Evolutionary conservation across 192 early-diverging fungal genomes (phyloP), one percentile per base, ranked within the genome.

Genomic region (Podila clonocystis): DNA sequence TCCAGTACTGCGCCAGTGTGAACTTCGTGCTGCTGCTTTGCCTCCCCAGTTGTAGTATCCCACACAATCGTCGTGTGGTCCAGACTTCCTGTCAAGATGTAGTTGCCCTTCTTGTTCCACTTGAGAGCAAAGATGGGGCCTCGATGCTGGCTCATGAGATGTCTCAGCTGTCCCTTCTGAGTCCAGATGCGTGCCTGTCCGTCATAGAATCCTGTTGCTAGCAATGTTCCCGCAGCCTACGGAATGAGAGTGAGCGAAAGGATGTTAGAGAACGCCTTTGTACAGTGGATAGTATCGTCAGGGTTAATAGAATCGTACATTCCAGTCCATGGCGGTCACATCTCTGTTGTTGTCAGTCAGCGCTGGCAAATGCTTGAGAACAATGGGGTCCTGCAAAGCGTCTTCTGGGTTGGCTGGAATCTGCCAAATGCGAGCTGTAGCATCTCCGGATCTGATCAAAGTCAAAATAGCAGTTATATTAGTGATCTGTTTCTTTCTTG

Each of bases 171-270:
- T 41, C 90, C 93, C 9, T 76, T 69, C 38, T 91, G 88, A 13
- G 89, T 87, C 95, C 96, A 98, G 20, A 98, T 88, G 20, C 95
- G 87, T n/a, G 91, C 89, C 64, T 91, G 88, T 9, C 97, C 97
- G 73, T 92, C 92, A 73, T 95, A 94, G 50, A 91, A 89, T 20
- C 94, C 97, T 17, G 96, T 93, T 13, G 96, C 96, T 12, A 98
- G 83, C 45, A 93, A 73, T 28, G 83, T 85, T 34, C 96, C 97
- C 15, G 87, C 78, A 31, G 94, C 90, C 94, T 96, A 68, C 24
- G 7, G 5, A 41, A 19, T 29, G 62, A 8, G 3, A 41, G 24
- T 38, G 57, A 30, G 33, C 50, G 63, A 38, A 63, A 50, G 61
- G 57, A 64, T 19, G 20, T 36, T 20, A 30, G 41, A 33, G 26